Percentiles rank a stretch among this genome's conserved stretches.
These are phyloP conservation scores for Tuber aestivum DNA, from an alignment of 495 filamentous ascomycete genomes.

Conservation along the genomic window DNA sequence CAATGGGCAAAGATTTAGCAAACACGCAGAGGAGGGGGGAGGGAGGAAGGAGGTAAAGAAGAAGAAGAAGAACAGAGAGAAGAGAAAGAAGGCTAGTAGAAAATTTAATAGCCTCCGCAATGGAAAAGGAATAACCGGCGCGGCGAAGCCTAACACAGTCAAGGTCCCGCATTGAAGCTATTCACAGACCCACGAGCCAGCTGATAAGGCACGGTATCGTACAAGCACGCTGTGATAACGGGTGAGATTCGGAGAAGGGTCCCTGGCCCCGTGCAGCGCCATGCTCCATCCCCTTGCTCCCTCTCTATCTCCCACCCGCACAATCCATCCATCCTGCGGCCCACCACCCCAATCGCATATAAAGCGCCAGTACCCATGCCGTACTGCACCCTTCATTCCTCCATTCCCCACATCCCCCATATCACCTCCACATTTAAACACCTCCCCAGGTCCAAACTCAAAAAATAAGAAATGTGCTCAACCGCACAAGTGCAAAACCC, in stretches of 20 bases:
- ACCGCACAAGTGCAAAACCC: no score
- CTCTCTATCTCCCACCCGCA: background rate
- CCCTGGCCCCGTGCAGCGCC: background rate
- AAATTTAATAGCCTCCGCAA: background rate
- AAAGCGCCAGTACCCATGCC: background rate
- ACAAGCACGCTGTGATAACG: background rate
- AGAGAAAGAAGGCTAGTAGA: background rate
- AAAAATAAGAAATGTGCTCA: background rate
- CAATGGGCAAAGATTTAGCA: conserved; percentile 12
- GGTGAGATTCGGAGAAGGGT: background rate
- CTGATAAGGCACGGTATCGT: background rate
- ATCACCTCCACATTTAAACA: background rate
- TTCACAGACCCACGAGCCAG: background rate
- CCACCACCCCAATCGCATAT: background rate
- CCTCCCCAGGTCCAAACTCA: background rate
- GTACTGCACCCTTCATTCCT: background rate
- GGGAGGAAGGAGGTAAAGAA: background rate
- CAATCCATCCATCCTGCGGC: background rate
- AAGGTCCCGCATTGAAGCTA: background rate
- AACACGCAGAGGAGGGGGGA: background rate
- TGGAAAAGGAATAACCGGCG: conserved; percentile 6
- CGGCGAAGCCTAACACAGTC: background rate
- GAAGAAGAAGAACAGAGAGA: conserved; percentile 11
- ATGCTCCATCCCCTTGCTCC: background rate
- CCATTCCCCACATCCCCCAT: background rate